These are phyloP conservation scores for Aureobasidium sp. DNA, from an alignment of 2,329 filamentous ascomycete species.

Conservation along the genomic window DNA sequence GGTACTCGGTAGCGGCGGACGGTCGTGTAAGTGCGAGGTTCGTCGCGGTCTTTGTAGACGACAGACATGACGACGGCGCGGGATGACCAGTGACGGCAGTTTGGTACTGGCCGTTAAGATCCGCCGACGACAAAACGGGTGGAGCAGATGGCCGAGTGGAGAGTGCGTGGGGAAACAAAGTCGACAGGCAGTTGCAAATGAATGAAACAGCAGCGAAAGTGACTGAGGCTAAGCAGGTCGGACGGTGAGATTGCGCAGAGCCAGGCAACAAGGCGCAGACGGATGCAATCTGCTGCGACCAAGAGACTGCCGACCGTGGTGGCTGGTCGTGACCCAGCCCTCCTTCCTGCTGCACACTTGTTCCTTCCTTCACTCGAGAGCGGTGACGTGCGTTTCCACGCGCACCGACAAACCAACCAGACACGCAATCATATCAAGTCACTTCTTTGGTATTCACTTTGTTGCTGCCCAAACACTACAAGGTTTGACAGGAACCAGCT, in stretches of 20 bases:
- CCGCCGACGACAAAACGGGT: background rate
- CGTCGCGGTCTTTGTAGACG: slow-evolving; percentile 37
- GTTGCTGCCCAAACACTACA: slow-evolving; percentile 11
- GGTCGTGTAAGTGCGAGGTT: slow-evolving; percentile 44
- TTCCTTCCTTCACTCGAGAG: background rate
- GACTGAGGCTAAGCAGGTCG: background rate
- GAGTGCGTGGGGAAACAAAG: slow-evolving; percentile 7
- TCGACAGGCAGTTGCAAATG: background rate
- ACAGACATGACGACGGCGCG: slow-evolving; percentile 33
- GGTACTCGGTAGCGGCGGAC: slow-evolving; percentile 56
- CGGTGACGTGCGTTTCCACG: slow-evolving; percentile 5
- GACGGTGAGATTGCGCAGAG: slow-evolving; percentile 5
- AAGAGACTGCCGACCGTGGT: background rate
- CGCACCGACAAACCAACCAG: background rate
- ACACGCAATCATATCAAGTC: background rate
- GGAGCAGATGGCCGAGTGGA: slow-evolving; percentile 4
- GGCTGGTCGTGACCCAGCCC: slow-evolving; percentile 10
- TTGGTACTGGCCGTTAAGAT: slow-evolving; percentile 14
- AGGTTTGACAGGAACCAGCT: slow-evolving; percentile 4
- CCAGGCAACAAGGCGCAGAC: slow-evolving; percentile 12
- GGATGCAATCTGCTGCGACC: background rate
- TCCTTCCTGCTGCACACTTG: background rate
- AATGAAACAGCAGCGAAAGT: background rate
- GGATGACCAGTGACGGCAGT: slow-evolving; percentile 6
- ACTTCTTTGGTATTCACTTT: background rate